A percentile compares a stretch with the other conserved stretches of the same genome.
phyloP scores from a whole-genome alignment of 805 yeast genomes.

The Alloascoidea africana region DNA sequence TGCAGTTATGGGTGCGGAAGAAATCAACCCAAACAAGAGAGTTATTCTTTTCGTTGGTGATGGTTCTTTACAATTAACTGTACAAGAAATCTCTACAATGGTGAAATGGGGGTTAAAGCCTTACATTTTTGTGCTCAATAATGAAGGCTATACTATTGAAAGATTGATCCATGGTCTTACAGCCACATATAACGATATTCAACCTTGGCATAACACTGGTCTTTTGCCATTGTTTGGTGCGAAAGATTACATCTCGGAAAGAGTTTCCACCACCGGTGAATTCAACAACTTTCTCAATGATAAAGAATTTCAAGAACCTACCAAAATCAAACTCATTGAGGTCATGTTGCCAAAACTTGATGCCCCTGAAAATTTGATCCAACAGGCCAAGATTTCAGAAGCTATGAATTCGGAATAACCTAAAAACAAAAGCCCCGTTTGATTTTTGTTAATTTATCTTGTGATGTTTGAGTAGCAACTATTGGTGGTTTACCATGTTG shows the following conservation, averaged over 20 bases:
- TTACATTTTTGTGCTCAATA: conserved; percentile 43
- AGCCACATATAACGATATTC: conserved; percentile 45
- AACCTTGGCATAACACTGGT: conserved; percentile 40
- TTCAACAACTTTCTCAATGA: conserved; percentile 26
- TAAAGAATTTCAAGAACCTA: conserved; percentile 23
- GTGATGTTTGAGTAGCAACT: no score
- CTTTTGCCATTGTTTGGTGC: conserved; percentile 42
- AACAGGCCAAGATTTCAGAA: conserved; percentile 52
- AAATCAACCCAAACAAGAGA: conserved; percentile 27
- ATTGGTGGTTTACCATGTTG: no score
- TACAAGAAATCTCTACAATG: conserved; percentile 49
- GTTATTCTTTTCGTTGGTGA: conserved; percentile 52
- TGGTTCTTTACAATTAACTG: conserved; percentile 55
- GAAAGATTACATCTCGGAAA: conserved; percentile 22
- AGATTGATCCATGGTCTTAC: conserved; percentile 41
- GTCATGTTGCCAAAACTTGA: conserved; percentile 43
- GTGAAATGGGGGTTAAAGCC: conserved; percentile 38
- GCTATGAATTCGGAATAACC: conserved; percentile 21
- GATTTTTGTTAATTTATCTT: no score
- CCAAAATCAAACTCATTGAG: conserved; percentile 38
- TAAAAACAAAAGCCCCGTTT: no score
- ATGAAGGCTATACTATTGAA: conserved; percentile 54
- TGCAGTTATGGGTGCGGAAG: conserved; percentile 42
- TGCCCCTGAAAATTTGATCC: conserved; percentile 45
- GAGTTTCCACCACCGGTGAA: conserved; percentile 33